phyloP scores from a whole-genome alignment of 1,139 yeast genomes.

The Yamadazyma atlantica region DNA sequence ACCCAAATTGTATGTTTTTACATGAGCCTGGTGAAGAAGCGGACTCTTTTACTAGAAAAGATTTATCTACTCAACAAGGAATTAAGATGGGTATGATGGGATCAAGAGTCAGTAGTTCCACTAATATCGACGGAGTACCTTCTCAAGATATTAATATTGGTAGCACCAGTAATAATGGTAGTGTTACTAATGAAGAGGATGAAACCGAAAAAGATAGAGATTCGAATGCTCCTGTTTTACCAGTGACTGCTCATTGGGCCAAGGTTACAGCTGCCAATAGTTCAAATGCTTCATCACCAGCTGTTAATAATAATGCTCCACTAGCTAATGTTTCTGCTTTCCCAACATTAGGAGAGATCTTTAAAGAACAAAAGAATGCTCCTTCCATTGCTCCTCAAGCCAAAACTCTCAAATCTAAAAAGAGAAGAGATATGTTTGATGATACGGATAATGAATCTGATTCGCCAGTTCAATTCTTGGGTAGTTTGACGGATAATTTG shows the following conservation, averaged over 20 bases:
- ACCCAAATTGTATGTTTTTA: constrained; percentile 97
- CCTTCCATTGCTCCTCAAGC: constrained; percentile 29
- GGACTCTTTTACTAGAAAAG: constrained; percentile 92
- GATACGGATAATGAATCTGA: constrained; percentile 44
- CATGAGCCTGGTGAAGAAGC: constrained; percentile 99
- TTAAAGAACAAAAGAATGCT: constrained; percentile 41
- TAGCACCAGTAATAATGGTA: constrained; percentile 7
- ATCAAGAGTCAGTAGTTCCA: constrained; percentile 10
- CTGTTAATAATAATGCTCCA: constrained; percentile 34
- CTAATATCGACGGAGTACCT: constrained; percentile 22
- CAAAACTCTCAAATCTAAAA: constrained; percentile 22
- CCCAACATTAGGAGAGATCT: constrained; percentile 71
- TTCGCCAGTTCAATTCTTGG: constrained; percentile 35
- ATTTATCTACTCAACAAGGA: constrained; percentile 79
- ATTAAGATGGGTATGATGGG: constrained; percentile 57
- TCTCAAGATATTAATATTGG: constrained; percentile 16
- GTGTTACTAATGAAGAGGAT: constrained; percentile 1
- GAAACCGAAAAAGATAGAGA: constrained; percentile 17
- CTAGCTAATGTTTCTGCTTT: constrained; percentile 60
- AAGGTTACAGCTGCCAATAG: constrained; percentile 23
- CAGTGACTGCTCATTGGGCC: constrained; percentile 64
- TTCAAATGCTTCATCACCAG: constrained; percentile 29
- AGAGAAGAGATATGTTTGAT: constrained; percentile 30
- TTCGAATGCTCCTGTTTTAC: constrained; percentile 27
- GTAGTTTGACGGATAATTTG: constrained; percentile 36